These are phyloP conservation scores for Termitomyces sp. DNA, from an alignment of 768 basidiomycete species.

Conservation along the genomic window DNA sequence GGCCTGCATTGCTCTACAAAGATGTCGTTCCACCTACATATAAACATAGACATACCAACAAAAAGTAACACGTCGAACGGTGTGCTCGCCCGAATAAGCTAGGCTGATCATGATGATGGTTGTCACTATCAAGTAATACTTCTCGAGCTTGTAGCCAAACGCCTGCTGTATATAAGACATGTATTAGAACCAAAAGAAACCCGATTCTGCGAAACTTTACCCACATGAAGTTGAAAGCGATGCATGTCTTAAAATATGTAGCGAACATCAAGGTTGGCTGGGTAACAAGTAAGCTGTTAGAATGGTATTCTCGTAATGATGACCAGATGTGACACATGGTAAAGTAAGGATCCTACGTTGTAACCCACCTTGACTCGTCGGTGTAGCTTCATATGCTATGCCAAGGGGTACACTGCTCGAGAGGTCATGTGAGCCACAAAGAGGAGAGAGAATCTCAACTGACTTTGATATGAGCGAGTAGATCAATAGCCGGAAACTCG, in stretches of 20 bases:
- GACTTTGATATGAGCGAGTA: no score
- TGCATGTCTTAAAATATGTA: constrained; percentile 20
- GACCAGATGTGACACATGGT: constrained; percentile 12
- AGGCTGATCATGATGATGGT: constrained; percentile 15
- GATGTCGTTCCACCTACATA: constrained; percentile 21
- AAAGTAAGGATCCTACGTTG: constrained; percentile 19
- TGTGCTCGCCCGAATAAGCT: constrained; percentile 17
- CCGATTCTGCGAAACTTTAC: neutral
- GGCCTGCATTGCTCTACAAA: constrained; percentile 18
- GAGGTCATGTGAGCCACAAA: no score
- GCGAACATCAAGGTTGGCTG: constrained; percentile 18
- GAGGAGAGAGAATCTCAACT: no score
- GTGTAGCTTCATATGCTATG: constrained; percentile 14
- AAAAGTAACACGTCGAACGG: no score
- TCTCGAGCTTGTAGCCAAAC: constrained; percentile 24
- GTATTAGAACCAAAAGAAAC: constrained; percentile 17
- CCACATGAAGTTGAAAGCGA: constrained; percentile 23
- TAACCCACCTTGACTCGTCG: constrained; percentile 13
- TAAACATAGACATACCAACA: no score
- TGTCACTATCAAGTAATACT: constrained; percentile 20
- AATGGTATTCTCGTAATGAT: no score
- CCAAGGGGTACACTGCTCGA: constrained; percentile 20
- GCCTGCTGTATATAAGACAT: no score
- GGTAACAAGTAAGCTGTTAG: neutral
- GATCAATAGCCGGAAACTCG: no score